Percentiles rank a stretch among this genome's conserved stretches.
phyloP scores from a whole-genome alignment of 306 rosid genomes.

The Cucumis hystrix region DNA sequence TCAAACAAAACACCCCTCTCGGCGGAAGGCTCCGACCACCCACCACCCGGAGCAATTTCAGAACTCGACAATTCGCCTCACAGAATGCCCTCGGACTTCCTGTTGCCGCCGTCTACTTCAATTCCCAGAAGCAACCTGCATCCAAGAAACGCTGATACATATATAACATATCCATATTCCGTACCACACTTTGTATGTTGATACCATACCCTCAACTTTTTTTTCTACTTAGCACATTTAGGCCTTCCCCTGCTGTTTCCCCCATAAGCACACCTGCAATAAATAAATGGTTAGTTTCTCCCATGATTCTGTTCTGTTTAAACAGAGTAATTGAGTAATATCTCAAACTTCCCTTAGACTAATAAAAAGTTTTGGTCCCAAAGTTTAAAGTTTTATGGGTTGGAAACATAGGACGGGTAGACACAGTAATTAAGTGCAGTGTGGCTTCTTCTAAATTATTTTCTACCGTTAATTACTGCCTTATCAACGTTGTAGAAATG shows the following conservation, averaged over 20 bases:
- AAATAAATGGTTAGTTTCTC: not conserved
- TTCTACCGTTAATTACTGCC: no score
- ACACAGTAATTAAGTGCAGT: no score
- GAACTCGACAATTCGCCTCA: constrained; percentile 21
- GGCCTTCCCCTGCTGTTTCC: not conserved
- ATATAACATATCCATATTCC: not conserved
- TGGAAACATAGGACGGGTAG: no score
- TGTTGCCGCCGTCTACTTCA: constrained; percentile 29
- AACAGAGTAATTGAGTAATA: not conserved
- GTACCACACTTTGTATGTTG: not conserved
- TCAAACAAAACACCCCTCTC: constrained; percentile 12
- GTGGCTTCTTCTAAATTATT: no score
- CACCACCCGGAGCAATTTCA: constrained; percentile 14
- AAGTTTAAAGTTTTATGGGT: no score
- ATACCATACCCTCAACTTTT: not conserved
- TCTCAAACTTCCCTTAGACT: not conserved
- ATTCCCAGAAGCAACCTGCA: constrained; percentile 26
- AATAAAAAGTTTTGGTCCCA: no score
- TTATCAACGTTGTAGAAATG: no score
- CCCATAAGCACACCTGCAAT: not conserved
- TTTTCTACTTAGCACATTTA: not conserved
- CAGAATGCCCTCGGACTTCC: constrained; percentile 23
- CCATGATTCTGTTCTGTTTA: not conserved
- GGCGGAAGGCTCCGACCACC: not conserved
- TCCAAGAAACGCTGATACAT: constrained; percentile 1